Evolutionary conservation across 805 yeast genomes (phyloP).

Genomic region (Metschnikowia drakensbergensis): DNA sequence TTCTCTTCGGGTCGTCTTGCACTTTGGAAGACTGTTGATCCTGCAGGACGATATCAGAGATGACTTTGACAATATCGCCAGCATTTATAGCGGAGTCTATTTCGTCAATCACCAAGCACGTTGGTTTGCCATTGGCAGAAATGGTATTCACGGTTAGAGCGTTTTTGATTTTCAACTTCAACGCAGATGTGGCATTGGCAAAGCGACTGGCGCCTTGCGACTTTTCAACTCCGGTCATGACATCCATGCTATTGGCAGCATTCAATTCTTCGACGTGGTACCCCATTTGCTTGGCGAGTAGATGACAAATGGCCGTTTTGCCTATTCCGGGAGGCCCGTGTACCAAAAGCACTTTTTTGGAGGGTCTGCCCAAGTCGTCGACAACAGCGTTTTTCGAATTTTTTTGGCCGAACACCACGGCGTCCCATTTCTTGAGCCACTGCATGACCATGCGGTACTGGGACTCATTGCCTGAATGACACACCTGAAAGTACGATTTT

Average conservation of each 20-base stretch:
- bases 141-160: slow-evolving; percentile 57
- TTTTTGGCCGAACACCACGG: slow-evolving; percentile 28
- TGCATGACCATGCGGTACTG: slow-evolving; percentile 36
- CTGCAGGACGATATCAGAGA: slow-evolving; percentile 58
- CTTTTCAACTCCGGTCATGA: slow-evolving; percentile 23
- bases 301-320: slow-evolving; percentile 84
- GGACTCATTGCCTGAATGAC: slow-evolving; percentile 44
- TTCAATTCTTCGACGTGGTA: slow-evolving; percentile 80
- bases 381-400: slow-evolving; percentile 10
- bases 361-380: slow-evolving; percentile 37
- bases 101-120: slow-evolving; percentile 84
- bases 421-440: slow-evolving; percentile 40
- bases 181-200: slow-evolving; percentile 27
- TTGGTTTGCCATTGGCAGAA: slow-evolving; percentile 67
- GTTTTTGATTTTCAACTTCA: slow-evolving; percentile 41
- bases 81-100: slow-evolving; percentile 53
- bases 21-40: slow-evolving; percentile 35
- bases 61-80: slow-evolving; percentile 35
- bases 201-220: slow-evolving; percentile 14
- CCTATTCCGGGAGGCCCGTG: slow-evolving; percentile 96
- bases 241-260: slow-evolving; percentile 52
- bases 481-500: slow-evolving; percentile 29
- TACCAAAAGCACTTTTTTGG: slow-evolving; percentile 60
- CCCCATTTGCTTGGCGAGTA: slow-evolving; percentile 77
- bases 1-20: slow-evolving; percentile 13